Conservation (phyloP, 1,284 basidiomycete species). For the Apiotrichum akiyoshidainum region DNA sequence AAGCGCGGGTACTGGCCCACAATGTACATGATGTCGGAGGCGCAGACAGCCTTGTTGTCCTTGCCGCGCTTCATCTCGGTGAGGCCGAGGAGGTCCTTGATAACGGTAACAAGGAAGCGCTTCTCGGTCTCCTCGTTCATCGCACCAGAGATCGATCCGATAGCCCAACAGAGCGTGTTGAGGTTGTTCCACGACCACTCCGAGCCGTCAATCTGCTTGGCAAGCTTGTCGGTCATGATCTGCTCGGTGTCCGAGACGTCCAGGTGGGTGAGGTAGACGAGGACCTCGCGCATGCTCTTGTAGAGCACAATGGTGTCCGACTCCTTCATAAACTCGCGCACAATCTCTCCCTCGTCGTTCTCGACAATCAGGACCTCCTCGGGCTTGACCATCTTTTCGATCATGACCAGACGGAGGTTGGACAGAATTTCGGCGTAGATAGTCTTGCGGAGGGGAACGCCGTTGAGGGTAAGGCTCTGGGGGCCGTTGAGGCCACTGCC, state of each 20-base stretch:
- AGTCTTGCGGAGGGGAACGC: constrained; percentile 81
- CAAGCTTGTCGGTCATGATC: constrained; percentile 93
- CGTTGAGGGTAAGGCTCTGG: constrained; percentile 62
- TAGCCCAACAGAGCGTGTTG: constrained; percentile 99
- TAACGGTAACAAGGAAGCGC: constrained; percentile 97
- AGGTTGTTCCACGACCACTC: constrained; percentile 99
- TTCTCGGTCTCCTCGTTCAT: constrained; percentile 99
- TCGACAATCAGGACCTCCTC: constrained; percentile 99
- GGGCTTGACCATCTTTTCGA: constrained; percentile 99
- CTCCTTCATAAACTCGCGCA: constrained; percentile 99
- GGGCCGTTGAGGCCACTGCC: constrained; percentile 55
- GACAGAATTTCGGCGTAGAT: constrained; percentile 92
- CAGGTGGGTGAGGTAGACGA: constrained; percentile 95
- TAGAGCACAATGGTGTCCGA: constrained; percentile 97
- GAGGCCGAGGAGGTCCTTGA: constrained; percentile 94
- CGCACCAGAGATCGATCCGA: constrained; percentile 97
- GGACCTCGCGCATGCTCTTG: constrained; percentile 97
- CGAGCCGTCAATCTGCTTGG: constrained; percentile 93
- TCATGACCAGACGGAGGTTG: constrained; percentile 92
- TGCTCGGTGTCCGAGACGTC: constrained; percentile 95
- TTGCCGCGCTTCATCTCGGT: constrained; percentile 99
- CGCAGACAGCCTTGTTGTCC: constrained; percentile 99
- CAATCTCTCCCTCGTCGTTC: constrained; percentile 99
- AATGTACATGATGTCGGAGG: constrained; percentile 99
- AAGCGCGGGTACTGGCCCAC: constrained; percentile 99